These are phyloP conservation scores for Verbena officinalis DNA, from an alignment of 257 asterid genomes.

Conservation along the genomic window DNA sequence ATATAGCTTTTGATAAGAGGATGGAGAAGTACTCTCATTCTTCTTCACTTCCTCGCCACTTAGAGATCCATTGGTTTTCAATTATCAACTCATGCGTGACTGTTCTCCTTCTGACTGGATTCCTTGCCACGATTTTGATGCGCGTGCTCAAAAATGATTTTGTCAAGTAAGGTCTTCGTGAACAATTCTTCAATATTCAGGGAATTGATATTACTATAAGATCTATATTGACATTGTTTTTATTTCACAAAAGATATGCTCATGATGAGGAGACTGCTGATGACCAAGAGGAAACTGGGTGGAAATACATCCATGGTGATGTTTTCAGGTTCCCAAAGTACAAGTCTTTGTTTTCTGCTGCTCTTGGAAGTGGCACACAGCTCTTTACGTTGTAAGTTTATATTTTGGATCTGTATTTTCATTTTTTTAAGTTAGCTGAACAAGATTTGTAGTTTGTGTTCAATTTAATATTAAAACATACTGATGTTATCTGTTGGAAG, in stretches of 20 bases:
- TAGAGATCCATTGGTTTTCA: slow-evolving; percentile 79
- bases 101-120: slow-evolving; percentile 67
- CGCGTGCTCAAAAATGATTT: slow-evolving; percentile 74
- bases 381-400: slow-evolving; percentile 64
- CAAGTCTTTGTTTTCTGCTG: slow-evolving; percentile 66
- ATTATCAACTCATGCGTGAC: slow-evolving; percentile 73
- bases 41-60: slow-evolving; percentile 61
- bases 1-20: slow-evolving; percentile 61
- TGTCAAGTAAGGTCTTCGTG: slow-evolving; percentile 54
- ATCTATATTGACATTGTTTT: slow-evolving; percentile 24
- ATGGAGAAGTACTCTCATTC: slow-evolving; percentile 69
- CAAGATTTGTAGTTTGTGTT: neutral
- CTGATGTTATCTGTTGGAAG: neutral
- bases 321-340: slow-evolving; percentile 67
- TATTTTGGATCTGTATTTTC: neutral
- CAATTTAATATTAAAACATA: neutral
- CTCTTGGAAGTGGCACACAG: slow-evolving; percentile 74
- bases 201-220: neutral
- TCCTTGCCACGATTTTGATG: slow-evolving; percentile 69
- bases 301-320: slow-evolving; percentile 83
- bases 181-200: neutral
- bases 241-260: slow-evolving; percentile 51
- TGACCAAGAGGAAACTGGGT: slow-evolving; percentile 77
- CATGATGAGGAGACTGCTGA: slow-evolving; percentile 73
- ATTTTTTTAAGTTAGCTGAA: neutral